These are phyloP conservation scores for Penicillium pulvis DNA, from an alignment of 495 filamentous ascomycete genomes.

Conservation along the genomic window DNA sequence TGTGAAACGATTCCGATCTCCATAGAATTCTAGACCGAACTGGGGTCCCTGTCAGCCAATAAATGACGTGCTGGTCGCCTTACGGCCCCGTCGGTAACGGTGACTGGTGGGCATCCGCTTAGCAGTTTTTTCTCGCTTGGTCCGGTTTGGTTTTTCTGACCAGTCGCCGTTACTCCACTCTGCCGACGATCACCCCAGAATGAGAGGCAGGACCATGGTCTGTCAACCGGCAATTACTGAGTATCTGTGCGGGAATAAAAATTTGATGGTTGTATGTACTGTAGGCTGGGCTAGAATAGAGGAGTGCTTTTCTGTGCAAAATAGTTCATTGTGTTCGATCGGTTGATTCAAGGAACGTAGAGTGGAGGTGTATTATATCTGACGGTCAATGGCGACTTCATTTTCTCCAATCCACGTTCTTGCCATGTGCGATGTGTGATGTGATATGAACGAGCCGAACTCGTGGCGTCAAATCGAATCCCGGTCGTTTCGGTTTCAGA, in stretches of 20 bases:
- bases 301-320: neutral
- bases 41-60: conserved; percentile 6
- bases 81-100: neutral
- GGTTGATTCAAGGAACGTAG: neutral
- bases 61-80: neutral
- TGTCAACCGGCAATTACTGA: neutral
- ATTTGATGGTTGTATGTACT: neutral
- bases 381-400: neutral
- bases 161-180: conserved; percentile 13
- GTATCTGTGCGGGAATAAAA: no score
- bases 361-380: no score
- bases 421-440: neutral
- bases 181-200: conserved; percentile 20
- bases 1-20: conserved; percentile 19
- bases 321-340: neutral
- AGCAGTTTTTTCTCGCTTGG: neutral
- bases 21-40: conserved; percentile 19
- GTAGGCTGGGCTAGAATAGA: neutral
- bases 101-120: neutral
- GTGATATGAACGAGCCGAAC: neutral
- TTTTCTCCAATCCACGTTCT: neutral
- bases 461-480: neutral
- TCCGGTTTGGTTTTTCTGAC: conserved; percentile 1
- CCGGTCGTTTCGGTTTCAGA: no score
- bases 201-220: conserved; percentile 2